These are phyloP conservation scores for Berberis thunbergii DNA, from an alignment of 164 flowering plant genomes.

Conservation along the genomic window DNA sequence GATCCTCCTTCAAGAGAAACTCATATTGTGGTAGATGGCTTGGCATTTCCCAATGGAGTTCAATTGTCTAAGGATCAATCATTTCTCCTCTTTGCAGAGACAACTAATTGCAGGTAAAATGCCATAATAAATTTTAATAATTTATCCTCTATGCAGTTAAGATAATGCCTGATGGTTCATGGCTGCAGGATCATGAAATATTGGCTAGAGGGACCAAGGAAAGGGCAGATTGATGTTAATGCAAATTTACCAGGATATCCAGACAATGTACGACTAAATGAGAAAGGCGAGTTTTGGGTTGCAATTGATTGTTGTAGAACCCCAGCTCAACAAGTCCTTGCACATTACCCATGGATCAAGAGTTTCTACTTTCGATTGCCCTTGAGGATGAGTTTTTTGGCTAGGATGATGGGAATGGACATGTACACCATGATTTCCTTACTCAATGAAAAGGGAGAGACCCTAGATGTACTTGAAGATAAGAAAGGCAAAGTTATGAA, in stretches of 20 bases:
- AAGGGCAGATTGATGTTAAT: conserved; percentile 37
- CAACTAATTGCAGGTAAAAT: conserved; percentile 83
- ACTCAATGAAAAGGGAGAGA: conserved; percentile 58
- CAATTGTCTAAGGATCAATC: conserved; percentile 75
- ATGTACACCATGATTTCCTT: conserved; percentile 80
- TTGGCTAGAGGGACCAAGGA: conserved; percentile 71
- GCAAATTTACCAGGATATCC: conserved; percentile 93
- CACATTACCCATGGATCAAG: conserved; percentile 75
- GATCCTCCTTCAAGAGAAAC: conserved; percentile 72
- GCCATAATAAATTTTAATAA: neutral
- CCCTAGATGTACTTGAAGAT: conserved; percentile 83
- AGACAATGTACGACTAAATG: conserved; percentile 77
- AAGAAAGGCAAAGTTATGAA: conserved; percentile 67
- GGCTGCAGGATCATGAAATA: conserved; percentile 65
- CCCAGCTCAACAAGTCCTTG: conserved; percentile 51
- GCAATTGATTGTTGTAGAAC: conserved; percentile 96
- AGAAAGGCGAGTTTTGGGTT: conserved; percentile 86
- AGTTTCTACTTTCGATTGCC: conserved; percentile 80
- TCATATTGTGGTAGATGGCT: conserved; percentile 64
- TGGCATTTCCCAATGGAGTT: conserved; percentile 95
- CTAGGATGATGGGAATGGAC: conserved; percentile 64
- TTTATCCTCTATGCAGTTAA: too few species aligned
- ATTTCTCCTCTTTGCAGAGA: conserved; percentile 89
- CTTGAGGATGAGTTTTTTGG: conserved; percentile 48
- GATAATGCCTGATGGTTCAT: too few species aligned